These are phyloP conservation scores for Penicillium coprophilum DNA, from an alignment of 495 filamentous ascomycete species.

Conservation along the genomic window DNA sequence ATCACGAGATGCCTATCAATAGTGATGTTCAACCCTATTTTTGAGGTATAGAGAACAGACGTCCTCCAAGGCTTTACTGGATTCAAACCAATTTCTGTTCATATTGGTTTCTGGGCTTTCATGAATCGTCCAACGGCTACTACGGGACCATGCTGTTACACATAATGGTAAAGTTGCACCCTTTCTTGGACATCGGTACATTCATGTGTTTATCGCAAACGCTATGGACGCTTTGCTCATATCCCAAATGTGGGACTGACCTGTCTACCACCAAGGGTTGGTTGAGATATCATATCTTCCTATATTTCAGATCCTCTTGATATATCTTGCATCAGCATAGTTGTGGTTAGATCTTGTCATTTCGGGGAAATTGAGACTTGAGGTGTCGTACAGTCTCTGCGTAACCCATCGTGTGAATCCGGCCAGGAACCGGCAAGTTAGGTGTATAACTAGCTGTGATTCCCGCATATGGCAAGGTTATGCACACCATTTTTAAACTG, in stretches of 20 bases:
- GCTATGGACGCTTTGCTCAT: neutral
- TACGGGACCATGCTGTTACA: conserved; percentile 6
- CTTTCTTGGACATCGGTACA: neutral
- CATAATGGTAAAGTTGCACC: conserved; percentile 17
- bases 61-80: neutral
- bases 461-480: neutral
- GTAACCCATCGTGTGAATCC: conserved; percentile 10
- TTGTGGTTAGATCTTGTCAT: neutral
- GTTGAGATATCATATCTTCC: neutral
- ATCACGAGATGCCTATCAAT: neutral
- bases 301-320: neutral
- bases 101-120: neutral
- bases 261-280: neutral
- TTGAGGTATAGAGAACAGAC: neutral
- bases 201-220: neutral
- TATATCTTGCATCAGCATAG: neutral
- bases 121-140: neutral
- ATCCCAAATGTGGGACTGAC: neutral
- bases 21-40: neutral
- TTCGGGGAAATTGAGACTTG: neutral
- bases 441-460: neutral
- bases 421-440: neutral
- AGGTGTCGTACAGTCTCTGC: conserved; percentile 7
- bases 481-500: neutral
- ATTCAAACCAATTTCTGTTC: neutral